Evolutionary conservation across 305 asterid species (phyloP), one percentile per base, ranked within the genome.

Genomic region (Fraxinus velutina): DNA sequence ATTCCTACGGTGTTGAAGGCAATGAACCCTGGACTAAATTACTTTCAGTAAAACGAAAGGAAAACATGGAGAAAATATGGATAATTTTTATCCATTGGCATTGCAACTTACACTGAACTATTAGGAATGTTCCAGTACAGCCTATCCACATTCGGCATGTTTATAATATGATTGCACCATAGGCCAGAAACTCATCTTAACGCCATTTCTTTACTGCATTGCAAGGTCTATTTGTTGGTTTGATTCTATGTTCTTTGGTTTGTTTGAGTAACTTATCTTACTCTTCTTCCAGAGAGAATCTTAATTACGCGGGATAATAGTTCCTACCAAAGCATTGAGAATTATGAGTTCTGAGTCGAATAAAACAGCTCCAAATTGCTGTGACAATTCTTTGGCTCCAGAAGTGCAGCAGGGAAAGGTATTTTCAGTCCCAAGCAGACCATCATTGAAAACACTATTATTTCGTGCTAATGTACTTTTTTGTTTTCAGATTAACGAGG

Each of bases 371-470:
- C 15, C 81, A 68, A 91, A 88, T 76, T 90, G 89, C 74, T 76
- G 78, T 70, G 97, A 88, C 79, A 88, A 72, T 87, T 77, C 94
- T 70, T 33, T 83, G 79, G 75, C 86, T 79, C 84, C 88, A 36
- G 92, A 90, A 79, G 76, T 80, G 62, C 81, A 94, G 84, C 92
- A 86, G 82, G 88, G 71, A 79, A 93, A 89, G 98, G 98, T 94
- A 87, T 52, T 33, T 78, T 57, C 55, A 34, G 15, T 44, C 78
- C 39, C 80, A 30, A 15, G 75, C 22, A 36, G 12, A 44, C 17
- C 32, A 22, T 27, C 22, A 3, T 13, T 12, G 8, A 30, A 64
- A 64, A 68, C 22, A 27, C 10, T 68, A 30, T 68, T 70, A 76
- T 24, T 2, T 0, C n/a, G 21, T 34, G 80, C 50, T 55, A 10